phyloP scores from a whole-genome alignment of 768 basidiomycete genomes.

The Phlebiopsis flavidoalba region DNA sequence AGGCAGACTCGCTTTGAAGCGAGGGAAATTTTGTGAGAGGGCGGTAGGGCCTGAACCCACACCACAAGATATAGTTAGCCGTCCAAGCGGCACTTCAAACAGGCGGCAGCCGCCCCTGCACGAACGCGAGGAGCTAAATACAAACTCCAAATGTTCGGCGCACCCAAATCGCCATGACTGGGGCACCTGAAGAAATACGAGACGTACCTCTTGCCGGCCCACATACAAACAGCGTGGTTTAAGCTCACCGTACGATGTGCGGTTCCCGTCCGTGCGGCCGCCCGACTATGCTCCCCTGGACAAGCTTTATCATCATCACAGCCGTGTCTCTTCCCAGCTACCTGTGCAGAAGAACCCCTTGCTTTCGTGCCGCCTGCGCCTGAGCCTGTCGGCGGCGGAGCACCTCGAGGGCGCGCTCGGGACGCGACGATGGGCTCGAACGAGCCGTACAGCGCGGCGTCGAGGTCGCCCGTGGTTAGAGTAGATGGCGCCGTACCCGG shows the following conservation, averaged over 20 bases:
- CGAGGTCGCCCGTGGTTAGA: conserved; percentile 39
- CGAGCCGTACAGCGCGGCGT: conserved; percentile 67
- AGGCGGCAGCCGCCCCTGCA: neutral
- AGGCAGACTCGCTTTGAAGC: neutral
- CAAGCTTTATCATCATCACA: conserved; percentile 17
- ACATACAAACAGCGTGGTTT: neutral
- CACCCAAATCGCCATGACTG: conserved; percentile 14
- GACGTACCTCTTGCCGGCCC: conserved; percentile 24
- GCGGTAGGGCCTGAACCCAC: neutral
- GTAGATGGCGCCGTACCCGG: conserved; percentile 94
- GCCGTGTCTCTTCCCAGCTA: conserved; percentile 16
- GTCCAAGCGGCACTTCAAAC: neutral
- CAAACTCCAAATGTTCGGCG: neutral
- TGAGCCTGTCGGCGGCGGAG: neutral
- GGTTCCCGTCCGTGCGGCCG: conserved; percentile 22
- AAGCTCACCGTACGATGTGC: no score
- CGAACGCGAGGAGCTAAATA: neutral
- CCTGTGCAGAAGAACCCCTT: conserved; percentile 8
- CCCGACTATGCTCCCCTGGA: no score
- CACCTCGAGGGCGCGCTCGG: no score
- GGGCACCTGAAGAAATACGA: conserved; percentile 20
- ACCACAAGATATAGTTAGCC: neutral
- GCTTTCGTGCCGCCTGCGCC: neutral
- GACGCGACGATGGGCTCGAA: conserved; percentile 81
- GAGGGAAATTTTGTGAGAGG: neutral